phyloP scores from a whole-genome alignment of 73 alveolate species.

The Paramecium sexaurelia region DNA sequence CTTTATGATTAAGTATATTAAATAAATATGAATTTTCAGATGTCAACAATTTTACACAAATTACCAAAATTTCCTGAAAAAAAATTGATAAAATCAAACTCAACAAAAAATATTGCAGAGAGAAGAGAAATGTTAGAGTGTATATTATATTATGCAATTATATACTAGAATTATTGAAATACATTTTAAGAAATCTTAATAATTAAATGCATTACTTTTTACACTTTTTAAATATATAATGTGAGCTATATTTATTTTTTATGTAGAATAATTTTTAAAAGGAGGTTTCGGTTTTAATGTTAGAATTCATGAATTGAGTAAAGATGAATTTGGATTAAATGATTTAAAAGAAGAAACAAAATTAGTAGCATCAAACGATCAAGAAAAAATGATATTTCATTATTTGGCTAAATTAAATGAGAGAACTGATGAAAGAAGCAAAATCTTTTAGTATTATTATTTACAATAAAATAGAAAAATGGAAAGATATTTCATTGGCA shows the following conservation, averaged over 20 bases:
- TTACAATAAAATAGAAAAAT: background rate
- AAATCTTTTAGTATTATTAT: background rate
- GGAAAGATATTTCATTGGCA: slow-evolving; percentile 50
- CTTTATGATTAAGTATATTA: slow-evolving; percentile 16
- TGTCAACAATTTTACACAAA: background rate
- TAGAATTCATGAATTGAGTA: slow-evolving; percentile 36
- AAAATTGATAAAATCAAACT: background rate
- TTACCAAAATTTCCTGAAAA: slow-evolving; percentile 52
- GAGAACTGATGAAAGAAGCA: slow-evolving; percentile 25
- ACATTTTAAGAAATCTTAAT: background rate
- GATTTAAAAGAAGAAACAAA: slow-evolving; percentile 11
- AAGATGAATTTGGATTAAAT: slow-evolving; percentile 23
- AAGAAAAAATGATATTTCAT: slow-evolving; percentile 27
- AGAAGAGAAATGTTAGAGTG: slow-evolving; percentile 35
- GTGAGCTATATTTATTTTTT: background rate
- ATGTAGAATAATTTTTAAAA: slow-evolving; percentile 34
- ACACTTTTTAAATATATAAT: background rate
- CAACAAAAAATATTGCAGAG: slow-evolving; percentile 22
- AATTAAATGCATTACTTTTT: background rate
- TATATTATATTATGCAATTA: background rate
- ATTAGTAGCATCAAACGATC: background rate
- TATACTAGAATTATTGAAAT: background rate
- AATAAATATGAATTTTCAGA: background rate
- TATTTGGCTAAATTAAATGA: slow-evolving; percentile 16
- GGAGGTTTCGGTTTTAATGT: slow-evolving; percentile 12